A percentile compares a stretch with the other conserved stretches of the same genome.
Evolutionary conservation across 2,329 filamentous ascomycete species (phyloP).

Genomic region (Trichoderma cornu-damae): DNA sequence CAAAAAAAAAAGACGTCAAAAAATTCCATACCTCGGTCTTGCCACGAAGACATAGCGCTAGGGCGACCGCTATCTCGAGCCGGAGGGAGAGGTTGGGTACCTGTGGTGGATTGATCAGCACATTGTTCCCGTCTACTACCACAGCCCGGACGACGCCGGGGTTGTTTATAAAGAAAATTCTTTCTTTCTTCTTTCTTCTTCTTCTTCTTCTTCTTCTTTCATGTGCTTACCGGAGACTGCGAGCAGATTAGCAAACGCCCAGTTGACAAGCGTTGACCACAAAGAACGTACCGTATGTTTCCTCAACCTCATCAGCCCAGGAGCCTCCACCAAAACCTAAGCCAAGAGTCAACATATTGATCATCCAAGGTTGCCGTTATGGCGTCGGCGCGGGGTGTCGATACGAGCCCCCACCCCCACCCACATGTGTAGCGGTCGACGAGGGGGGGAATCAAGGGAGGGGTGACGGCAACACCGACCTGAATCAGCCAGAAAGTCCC

Average conservation of each 20-base stretch:
- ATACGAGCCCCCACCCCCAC: constrained; percentile 18
- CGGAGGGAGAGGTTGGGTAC: constrained; percentile 52
- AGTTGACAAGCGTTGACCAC: neutral
- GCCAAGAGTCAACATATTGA: constrained; percentile 25
- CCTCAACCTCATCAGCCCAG: constrained; percentile 99
- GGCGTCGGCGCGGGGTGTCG: constrained; percentile 27
- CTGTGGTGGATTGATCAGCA: constrained; percentile 33
- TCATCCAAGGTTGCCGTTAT: constrained; percentile 26
- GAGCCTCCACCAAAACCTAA: constrained; percentile 61
- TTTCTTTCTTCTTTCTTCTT: neutral
- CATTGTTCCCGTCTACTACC: neutral
- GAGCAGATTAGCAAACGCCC: constrained; percentile 26
- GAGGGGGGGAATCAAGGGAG: constrained; percentile 25
- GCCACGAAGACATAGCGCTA: constrained; percentile 36
- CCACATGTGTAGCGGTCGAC: constrained; percentile 22
- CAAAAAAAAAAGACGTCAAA: too few relatives aligned
- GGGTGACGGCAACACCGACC: constrained; percentile 54
- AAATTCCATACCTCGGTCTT: constrained; percentile 38
- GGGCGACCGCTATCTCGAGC: constrained; percentile 42
- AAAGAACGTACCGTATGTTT: constrained; percentile 63
- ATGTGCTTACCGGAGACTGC: constrained; percentile 35
- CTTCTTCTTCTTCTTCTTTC: neutral
- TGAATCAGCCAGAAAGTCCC: constrained; percentile 89
- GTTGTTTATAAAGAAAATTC: neutral
- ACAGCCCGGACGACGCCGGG: neutral